Conservation (phyloP, 2,329 filamentous ascomycete genomes). For the Penicillium frequentans region DNA sequence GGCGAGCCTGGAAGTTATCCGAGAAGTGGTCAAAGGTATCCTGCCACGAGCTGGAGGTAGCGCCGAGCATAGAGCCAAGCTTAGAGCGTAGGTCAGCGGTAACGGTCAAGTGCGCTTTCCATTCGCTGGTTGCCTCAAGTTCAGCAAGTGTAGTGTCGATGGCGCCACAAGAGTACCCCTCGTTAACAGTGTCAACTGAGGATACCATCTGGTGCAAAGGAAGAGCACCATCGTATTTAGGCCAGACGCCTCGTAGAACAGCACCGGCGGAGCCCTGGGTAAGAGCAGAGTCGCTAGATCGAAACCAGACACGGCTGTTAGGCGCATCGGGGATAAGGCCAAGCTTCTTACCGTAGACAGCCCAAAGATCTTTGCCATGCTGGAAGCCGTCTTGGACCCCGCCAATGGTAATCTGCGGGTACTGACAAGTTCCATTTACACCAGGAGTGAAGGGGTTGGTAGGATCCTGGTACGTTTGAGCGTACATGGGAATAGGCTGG, state of each 20-base stretch:
- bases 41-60: constrained; percentile 30
- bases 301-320: constrained; percentile 35
- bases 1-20: constrained; percentile 42
- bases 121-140: constrained; percentile 32
- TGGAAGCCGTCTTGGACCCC: constrained; percentile 39
- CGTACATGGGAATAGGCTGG: constrained; percentile 34
- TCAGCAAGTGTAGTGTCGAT: constrained; percentile 20
- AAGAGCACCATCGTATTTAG: constrained; percentile 30
- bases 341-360: constrained; percentile 34
- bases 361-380: constrained; percentile 37
- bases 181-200: constrained; percentile 37
- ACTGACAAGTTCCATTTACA: constrained; percentile 40
- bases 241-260: constrained; percentile 42
- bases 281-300: constrained; percentile 36
- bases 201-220: constrained; percentile 40
- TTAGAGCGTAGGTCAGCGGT: constrained; percentile 29
- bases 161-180: constrained; percentile 35
- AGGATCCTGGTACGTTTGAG: constrained; percentile 37
- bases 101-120: constrained; percentile 37
- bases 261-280: constrained; percentile 40
- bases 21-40: constrained; percentile 41
- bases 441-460: constrained; percentile 35
- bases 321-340: constrained; percentile 32
- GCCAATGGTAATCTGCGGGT: constrained; percentile 41
- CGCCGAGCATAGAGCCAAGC: constrained; percentile 35